Base-by-base conservation (phyloP, 257 asterid genomes). In the Verbena officinalis region DNA sequence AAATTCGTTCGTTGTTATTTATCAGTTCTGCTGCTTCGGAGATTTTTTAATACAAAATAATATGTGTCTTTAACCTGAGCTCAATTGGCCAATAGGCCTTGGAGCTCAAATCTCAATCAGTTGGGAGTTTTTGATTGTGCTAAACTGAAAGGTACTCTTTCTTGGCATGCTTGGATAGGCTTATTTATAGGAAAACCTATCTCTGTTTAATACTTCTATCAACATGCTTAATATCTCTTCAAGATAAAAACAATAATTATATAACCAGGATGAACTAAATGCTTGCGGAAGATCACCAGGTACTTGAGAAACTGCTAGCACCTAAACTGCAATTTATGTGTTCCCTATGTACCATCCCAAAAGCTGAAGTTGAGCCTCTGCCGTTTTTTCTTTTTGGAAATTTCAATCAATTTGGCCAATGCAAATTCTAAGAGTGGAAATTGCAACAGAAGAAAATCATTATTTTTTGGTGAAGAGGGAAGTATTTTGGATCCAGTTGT, bases 21-120 rank as follows among this genome's bases (percentile, higher is more conserved):
- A 13, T 40, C 22, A 11, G 49, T 33, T 21, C 5, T 20, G 9
- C 62, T 13, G 17, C 42, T 11, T 9, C 34, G 55, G 65, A 21
- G 22, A 55, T 44, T 46, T 66, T 14, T 42, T 19, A 52, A n/a
- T 66, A 15, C 34, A 62, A 45, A 17, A 34, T 63, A 11, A 15
- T 20, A 19, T 15, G 30, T 38, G 19, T 24, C 15, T 55, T 24
- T 36, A 43, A 5, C 23, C 14, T 54, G 62, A 42, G 55, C 23
- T 16, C 34, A 40, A 27, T 40, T 27, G 27, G 31, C 58, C n/a
- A 45, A 30, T 19, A 10, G 58, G 43, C 52, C 59, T 27, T 43
- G 38, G 64, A 31, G 42, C 43, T 59, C 52, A 33, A 23, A 31
- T 30, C 43, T 59, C 52, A 33, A 23, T 22, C 43, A 15, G 23